Percentiles rank a stretch among this genome's conserved stretches.
Evolutionary conservation across 2,329 filamentous ascomycete species (phyloP).

Genomic region (Podosphaera xanthii): DNA sequence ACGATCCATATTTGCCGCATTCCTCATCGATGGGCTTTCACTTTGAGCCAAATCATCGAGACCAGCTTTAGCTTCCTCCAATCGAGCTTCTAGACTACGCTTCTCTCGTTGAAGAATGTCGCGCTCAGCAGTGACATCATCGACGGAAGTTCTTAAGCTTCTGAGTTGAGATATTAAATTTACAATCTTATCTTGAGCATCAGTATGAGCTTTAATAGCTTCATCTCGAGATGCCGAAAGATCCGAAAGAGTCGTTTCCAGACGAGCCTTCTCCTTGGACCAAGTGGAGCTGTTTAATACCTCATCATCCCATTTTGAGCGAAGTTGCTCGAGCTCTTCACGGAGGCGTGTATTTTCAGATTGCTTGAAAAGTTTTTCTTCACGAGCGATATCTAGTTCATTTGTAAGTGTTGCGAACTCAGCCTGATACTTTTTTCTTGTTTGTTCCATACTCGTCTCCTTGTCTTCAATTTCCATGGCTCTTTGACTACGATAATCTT

Average conservation of each 20-base stretch:
- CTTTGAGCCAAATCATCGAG: constrained; percentile 72
- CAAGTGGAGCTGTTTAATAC: constrained; percentile 93
- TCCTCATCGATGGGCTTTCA: constrained; percentile 69
- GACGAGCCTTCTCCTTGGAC: constrained; percentile 88
- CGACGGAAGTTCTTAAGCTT: constrained; percentile 57
- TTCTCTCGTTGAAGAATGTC: constrained; percentile 76
- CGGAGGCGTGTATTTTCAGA: constrained; percentile 69
- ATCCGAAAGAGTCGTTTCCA: constrained; percentile 76
- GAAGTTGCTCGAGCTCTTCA: constrained; percentile 87
- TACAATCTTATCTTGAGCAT: constrained; percentile 83
- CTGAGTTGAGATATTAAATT: constrained; percentile 76
- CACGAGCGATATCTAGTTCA: constrained; percentile 80
- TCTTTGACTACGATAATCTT: constrained; percentile 86
- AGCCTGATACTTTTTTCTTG: constrained; percentile 86
- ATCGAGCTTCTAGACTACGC: constrained; percentile 60
- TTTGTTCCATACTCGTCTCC: constrained; percentile 88
- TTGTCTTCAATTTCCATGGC: constrained; percentile 95
- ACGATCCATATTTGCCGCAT: constrained; percentile 70
- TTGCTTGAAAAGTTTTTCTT: constrained; percentile 69
- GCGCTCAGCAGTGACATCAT: constrained; percentile 67
- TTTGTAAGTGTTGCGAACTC: constrained; percentile 77
- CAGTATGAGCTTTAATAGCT: constrained; percentile 77
- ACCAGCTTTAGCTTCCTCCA: constrained; percentile 70
- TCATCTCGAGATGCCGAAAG: constrained; percentile 83
- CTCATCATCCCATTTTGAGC: constrained; percentile 95